These are phyloP conservation scores for Aspergillus nanangensis DNA, from an alignment of 495 filamentous ascomycete genomes.

Conservation along the genomic window DNA sequence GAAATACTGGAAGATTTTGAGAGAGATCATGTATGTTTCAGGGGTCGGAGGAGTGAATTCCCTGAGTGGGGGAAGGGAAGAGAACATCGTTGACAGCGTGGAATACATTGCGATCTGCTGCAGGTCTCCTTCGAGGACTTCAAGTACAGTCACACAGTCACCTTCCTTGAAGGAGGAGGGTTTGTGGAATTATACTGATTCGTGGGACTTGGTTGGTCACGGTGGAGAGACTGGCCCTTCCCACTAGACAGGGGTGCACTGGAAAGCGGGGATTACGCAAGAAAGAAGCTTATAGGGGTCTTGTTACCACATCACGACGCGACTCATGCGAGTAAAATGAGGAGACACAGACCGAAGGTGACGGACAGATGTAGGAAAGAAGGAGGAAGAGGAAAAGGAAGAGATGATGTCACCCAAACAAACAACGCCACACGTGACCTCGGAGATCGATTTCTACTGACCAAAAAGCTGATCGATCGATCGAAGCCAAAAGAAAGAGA, in stretches of 20 bases:
- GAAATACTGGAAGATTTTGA: conserved; percentile 48
- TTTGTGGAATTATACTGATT: too few species aligned
- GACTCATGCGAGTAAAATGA: neutral
- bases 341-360: neutral
- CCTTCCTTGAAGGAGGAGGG: too few species aligned
- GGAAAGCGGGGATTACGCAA: too few species aligned
- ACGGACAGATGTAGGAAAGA: neutral
- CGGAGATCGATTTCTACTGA: too few species aligned
- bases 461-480: too few species aligned
- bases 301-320: too few species aligned
- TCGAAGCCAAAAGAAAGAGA: neutral
- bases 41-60: conserved; percentile 49
- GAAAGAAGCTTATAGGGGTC: too few species aligned
- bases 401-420: neutral
- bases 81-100: conserved; percentile 14
- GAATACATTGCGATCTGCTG: conserved; percentile 22
- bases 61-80: conserved; percentile 14
- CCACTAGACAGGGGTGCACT: too few species aligned
- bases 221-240: too few species aligned
- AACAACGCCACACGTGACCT: neutral
- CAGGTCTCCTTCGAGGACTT: neutral
- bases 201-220: too few species aligned
- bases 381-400: neutral
- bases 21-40: conserved; percentile 42
- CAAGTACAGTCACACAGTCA: too few species aligned